phyloP scores from a whole-genome alignment of 1,139 yeast species.

The Geotrichum phurueaensis region DNA sequence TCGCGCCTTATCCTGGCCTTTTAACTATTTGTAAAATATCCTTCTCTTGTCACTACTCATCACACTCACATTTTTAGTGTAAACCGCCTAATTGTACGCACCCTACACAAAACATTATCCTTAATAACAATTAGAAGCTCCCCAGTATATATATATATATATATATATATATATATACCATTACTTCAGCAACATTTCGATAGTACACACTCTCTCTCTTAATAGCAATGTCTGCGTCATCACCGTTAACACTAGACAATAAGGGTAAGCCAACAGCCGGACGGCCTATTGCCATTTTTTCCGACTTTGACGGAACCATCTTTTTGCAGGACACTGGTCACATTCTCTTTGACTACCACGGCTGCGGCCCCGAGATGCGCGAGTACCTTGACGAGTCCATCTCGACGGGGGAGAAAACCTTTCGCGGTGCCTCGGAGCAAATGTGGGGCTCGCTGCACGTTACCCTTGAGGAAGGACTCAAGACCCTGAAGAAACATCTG shows the following conservation, averaged over 20 bases:
- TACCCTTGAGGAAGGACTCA: conserved; percentile 49
- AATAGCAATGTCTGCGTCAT: not conserved
- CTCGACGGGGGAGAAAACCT: conserved; percentile 34
- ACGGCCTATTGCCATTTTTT: conserved; percentile 36
- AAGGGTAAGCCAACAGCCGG: conserved; percentile 17
- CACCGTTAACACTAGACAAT: conserved; percentile 7
- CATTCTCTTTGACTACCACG: conserved; percentile 40
- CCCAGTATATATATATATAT: no score
- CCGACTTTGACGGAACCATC: conserved; percentile 44
- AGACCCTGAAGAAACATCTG: conserved; percentile 46
- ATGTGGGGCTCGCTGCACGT: conserved; percentile 43
- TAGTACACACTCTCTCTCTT: not conserved
- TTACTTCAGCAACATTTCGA: not conserved
- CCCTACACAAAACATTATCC: no score
- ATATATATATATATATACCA: no score
- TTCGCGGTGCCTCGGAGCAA: conserved; percentile 41
- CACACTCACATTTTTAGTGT: no score
- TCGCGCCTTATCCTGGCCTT: not conserved
- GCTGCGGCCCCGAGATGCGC: conserved; percentile 40
- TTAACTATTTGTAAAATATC: not conserved
- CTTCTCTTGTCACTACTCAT: not conserved
- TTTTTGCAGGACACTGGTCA: conserved; percentile 45
- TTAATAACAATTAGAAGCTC: no score
- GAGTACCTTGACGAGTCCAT: conserved; percentile 37
- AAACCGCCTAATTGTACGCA: no score